Evolutionary conservation across 495 filamentous ascomycete genomes (phyloP), one percentile per base, ranked within the genome.

Genomic region (Talaromyces borbonicus): DNA sequence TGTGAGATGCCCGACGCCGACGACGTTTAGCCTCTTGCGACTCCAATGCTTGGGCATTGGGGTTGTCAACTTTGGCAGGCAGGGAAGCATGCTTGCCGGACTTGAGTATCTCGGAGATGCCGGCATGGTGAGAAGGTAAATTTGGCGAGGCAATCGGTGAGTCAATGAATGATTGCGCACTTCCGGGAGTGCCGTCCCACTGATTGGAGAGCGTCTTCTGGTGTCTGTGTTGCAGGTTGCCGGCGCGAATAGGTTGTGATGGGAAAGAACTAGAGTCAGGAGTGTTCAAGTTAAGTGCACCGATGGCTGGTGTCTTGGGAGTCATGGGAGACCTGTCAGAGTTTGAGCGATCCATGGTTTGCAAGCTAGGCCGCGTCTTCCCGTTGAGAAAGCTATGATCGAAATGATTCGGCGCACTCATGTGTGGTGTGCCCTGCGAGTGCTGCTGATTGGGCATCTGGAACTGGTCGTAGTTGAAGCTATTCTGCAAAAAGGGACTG

Each of bases 1-100:
- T 98, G 67, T 98, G 92, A 1, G 90, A 95, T 54, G 95, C 92
- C 14, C 92, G 79, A 38, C 92, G 78, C 49, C 89, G 75, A 54
- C 89, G 83, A 49, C 85, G 78, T 74, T 97, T 95, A 54, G 87
- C 86, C 67, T 98, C 92, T 57, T 95, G 90, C 0, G 87, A 76
- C 9, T 83, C 79, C 35, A 85, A 78, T 25, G 68, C 65, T 47
- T 67, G 67, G 14, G 62, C 57, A 29, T 69, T 67, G 49, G 75
- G 74, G 24, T 56, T 61, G 51, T 84, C 80, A 37, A 84, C 80
- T 59, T 84, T 85, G 43, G 79, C 67, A 12, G 81, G 82, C 36
- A 85, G 67, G 6, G 83, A 86, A 27, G 80, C 79, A 58, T 82
- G 82, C 51, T 80, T 82, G 30, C 75, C 79, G 32, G 75, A 78